A percentile compares a stretch with the other conserved stretches of the same genome.
phyloP scores from a whole-genome alignment of 768 basidiomycete genomes.

The Guyanaporus albipodus region DNA sequence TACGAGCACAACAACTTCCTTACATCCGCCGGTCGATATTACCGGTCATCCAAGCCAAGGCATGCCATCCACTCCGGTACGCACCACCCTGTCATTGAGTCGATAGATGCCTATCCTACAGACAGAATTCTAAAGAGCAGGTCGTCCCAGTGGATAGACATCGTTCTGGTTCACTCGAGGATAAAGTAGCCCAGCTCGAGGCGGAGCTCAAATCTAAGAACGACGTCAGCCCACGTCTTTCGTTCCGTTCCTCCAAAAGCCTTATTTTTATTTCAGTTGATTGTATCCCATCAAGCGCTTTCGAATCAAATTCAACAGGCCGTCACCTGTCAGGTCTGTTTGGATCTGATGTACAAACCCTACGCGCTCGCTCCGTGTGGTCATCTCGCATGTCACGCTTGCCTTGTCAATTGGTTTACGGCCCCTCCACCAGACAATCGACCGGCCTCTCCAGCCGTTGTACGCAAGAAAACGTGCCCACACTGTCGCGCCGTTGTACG shows the following conservation, averaged over 20 bases:
- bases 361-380: conserved; percentile 75
- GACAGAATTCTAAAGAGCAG: conserved; percentile 7
- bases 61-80: conserved; percentile 15
- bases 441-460: conserved; percentile 23
- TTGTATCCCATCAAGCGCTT: conserved; percentile 50
- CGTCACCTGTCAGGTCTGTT: conserved; percentile 74
- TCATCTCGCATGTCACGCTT: conserved; percentile 65
- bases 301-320: conserved; percentile 57
- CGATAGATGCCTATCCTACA: conserved; percentile 2
- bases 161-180: conserved; percentile 9
- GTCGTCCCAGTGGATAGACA: neutral
- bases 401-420: conserved; percentile 77
- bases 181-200: conserved; percentile 38
- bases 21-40: neutral
- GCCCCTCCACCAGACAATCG: conserved; percentile 33
- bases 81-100: neutral
- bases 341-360: conserved; percentile 69
- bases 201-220: conserved; percentile 41
- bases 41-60: conserved; percentile 1
- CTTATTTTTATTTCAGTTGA: conserved; percentile 34
- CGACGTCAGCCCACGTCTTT: conserved; percentile 29
- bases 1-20: too few species aligned
- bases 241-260: neutral
- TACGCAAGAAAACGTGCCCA: conserved; percentile 41
- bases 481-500: conserved; percentile 43